A percentile compares a stretch with the other conserved stretches of the same genome.
These are phyloP conservation scores for Vinca minor DNA, from an alignment of 257 asterid genomes.

Conservation along the genomic window DNA sequence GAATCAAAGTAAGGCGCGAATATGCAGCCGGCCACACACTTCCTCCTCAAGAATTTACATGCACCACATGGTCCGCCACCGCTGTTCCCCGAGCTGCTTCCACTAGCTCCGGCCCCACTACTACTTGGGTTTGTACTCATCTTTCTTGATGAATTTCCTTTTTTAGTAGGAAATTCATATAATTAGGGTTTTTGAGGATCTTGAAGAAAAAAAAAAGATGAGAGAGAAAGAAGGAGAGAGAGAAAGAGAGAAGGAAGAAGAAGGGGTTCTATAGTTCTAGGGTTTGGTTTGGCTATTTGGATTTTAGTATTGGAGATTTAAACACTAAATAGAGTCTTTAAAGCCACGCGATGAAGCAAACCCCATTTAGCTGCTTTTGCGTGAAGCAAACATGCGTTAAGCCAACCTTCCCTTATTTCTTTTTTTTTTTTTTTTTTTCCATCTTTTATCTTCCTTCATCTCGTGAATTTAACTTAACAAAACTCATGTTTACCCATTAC, in stretches of 20 bases:
- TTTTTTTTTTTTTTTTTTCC: too few relatives aligned
- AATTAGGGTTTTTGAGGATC: too few relatives aligned
- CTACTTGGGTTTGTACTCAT: too few relatives aligned
- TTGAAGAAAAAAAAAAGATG: background rate
- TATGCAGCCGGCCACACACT: slow-evolving; percentile 31
- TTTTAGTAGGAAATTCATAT: too few relatives aligned
- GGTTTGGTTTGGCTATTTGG: too few relatives aligned
- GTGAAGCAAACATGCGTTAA: slow-evolving; percentile 99
- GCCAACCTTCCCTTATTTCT: slow-evolving; percentile 63
- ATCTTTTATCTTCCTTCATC: slow-evolving; percentile 43
- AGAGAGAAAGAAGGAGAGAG: background rate
- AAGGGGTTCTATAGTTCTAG: too few relatives aligned
- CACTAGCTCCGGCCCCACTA: too few relatives aligned
- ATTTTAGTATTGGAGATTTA: slow-evolving; percentile 33
- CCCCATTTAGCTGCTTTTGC: slow-evolving; percentile 87
- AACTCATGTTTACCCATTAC: too few relatives aligned
- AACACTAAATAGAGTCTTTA: slow-evolving; percentile 63
- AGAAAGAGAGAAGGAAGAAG: background rate
- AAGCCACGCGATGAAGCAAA: slow-evolving; percentile 99
- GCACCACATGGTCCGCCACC: slow-evolving; percentile 38
- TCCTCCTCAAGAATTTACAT: slow-evolving; percentile 37
- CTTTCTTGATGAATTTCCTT: too few relatives aligned
- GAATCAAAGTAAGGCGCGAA: slow-evolving; percentile 39
- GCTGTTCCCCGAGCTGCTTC: slow-evolving; percentile 7
- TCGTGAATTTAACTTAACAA: slow-evolving; percentile 59